Base-by-base conservation (phyloP, 2,329 filamentous ascomycete genomes). In the Colletotrichum falcatum region DNA sequence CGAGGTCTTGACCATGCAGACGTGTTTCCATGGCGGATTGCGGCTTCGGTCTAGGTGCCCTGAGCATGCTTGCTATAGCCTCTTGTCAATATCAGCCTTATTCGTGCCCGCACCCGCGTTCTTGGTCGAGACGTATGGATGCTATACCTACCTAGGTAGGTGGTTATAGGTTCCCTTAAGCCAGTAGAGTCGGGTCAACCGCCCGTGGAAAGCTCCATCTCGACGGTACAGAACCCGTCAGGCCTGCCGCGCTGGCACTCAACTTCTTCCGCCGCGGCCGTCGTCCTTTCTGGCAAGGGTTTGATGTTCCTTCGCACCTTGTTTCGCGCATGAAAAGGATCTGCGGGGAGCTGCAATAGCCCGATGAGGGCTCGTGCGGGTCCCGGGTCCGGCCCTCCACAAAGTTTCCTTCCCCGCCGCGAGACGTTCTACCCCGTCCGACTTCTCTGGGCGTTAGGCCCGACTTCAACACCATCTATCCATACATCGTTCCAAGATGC, bases 281-380 rank as follows among this genome's bases (percentile, higher is more conserved):
- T 39, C 33, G 30, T 28, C 23, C 44, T 20, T 26, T 51, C 59
- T 37, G 46, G 46, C 16, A 46, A 37, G 33, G 44, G 64, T 59
- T 67, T 70, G 67, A 62, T 65, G 30, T 39, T 39, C 42, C 64
- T 37, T 18, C 67, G 30, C 6, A 54, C 62, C n/a, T 44, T 20
- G 67, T 67, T 62, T 67, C 58, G 64, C n/a, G 58, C 64, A 67
- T 30, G 53, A 65, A 35, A 65, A 37, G 8, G 64, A 70, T 67
- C 63, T 70, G 23, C 63, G 46, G 67, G 53, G 66, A 67, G 12
- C 51, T 35, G 33, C 64, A 44, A 33, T 49, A 35, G n/a, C 16
- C 61, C 53, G 39, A 46, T n/a, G 44, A 59, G 23, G 58, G 58
- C 64, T 59, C 65, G 58, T 59, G 67, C 64, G 63, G 49, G 42